Evolutionary conservation across 2,329 filamentous ascomycete species (phyloP), one percentile per base, ranked within the genome.

Genomic region (Trichoderma sp.): DNA sequence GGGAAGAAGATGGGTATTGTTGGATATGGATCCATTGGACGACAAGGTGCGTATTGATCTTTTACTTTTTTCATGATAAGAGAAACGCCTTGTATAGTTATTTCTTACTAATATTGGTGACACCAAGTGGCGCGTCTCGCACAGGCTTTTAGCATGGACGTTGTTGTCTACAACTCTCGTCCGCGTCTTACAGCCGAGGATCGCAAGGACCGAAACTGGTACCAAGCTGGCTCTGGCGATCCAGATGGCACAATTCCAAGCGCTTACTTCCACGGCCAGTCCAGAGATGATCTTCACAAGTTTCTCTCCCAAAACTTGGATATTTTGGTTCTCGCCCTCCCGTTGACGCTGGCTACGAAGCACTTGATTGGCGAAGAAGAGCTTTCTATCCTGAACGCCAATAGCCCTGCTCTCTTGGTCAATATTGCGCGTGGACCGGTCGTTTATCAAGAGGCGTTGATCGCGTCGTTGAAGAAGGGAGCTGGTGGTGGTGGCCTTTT

Each of bases 141-240:
- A 30, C 53, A 68, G 8, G 65, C 65, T 24, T 36, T 68, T 1
- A 34, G 65, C 2, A 43, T 68, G 65, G 65, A 68, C 9, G 21
- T 68, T 3, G 11, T 68, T 3, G 65, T 43, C 65, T 68, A 68
- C 65, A 68, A 68, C 24, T 68, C 65, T 26, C 65, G 65, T 3
- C 65, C 65, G 7, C 65, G 65, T 6, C 14, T 43, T n/a, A 68
- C 65, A 11, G 34, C 51, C 4, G 65, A 68, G 4, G 65, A 68
- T n/a, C 65, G 65, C 53, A 68, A 68, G 18, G 65, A 68, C 53
- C 47, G 21, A 30, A 68, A 68, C 34, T 68, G 65, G 65, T 58
- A 36, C 1, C 51, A 68, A 6, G 51, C 65, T 30, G 65, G 65
- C 32, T 30, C 65, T 8, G 65, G 65, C 1, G 65, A 68, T 24